Percentiles rank a stretch among this genome's conserved stretches.
Evolutionary conservation across 805 yeast genomes (phyloP).

Genomic region (Saturnispora gosingensis): DNA sequence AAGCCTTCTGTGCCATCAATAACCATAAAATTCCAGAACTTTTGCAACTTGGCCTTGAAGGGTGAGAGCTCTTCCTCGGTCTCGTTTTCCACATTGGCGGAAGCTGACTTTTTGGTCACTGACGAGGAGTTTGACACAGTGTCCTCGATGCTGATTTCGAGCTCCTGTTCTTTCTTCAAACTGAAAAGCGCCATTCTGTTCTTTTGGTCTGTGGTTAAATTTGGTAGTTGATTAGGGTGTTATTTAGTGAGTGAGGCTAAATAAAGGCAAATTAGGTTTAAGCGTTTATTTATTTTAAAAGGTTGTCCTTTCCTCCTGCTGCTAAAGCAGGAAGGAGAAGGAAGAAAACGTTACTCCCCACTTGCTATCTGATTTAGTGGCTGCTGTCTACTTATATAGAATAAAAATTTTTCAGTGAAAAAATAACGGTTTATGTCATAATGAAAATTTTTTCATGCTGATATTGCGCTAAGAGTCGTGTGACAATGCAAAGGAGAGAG

Average conservation of each 20-base stretch:
- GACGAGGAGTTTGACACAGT: not conserved
- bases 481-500: not conserved
- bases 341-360: not conserved
- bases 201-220: not conserved
- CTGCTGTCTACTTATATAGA: not conserved
- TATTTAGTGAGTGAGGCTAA: not conserved
- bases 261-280: not conserved
- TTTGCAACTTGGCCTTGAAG: not conserved
- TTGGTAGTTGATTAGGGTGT: not conserved
- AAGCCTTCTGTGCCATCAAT: conserved; percentile 28
- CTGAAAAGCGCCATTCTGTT: not conserved
- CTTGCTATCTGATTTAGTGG: not conserved
- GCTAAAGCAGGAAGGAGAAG: conserved; percentile 4
- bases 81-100: not conserved
- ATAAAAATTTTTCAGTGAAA: not conserved
- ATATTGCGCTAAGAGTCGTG: not conserved
- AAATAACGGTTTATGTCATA: not conserved
- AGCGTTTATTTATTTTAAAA: not conserved
- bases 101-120: not conserved
- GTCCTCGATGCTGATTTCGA: not conserved
- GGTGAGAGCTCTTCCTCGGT: not conserved
- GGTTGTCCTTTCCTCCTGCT: conserved; percentile 1
- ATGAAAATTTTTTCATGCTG: not conserved
- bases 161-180: not conserved
- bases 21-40: not conserved